Percentiles rank a stretch among this genome's conserved stretches.
phyloP scores from a whole-genome alignment of 805 yeast species.

The Wickerhamiella hasegawae region DNA sequence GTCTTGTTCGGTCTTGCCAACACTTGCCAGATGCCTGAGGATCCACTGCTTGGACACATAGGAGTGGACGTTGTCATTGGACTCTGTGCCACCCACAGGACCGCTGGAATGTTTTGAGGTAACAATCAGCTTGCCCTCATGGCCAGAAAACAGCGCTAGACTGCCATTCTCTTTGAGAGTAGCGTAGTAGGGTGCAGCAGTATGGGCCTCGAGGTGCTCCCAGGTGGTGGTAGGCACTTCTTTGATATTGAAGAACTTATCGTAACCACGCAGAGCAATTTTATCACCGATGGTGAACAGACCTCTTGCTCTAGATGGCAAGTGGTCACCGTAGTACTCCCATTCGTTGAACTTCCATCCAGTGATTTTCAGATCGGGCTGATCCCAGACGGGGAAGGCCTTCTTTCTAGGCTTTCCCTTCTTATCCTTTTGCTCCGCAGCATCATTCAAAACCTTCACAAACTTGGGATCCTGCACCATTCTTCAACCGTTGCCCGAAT shows the following conservation, averaged over 20 bases:
- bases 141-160: conserved; percentile 67
- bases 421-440: conserved; percentile 1
- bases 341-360: conserved; percentile 83
- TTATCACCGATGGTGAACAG: conserved; percentile 38
- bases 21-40: conserved; percentile 31
- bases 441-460: too few species aligned
- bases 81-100: conserved; percentile 42
- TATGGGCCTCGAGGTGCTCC: conserved; percentile 28
- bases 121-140: conserved; percentile 62
- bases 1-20: conserved; percentile 27
- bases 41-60: conserved; percentile 49
- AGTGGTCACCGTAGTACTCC: conserved; percentile 46
- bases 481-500: too few species aligned
- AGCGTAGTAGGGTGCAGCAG: conserved; percentile 64
- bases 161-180: conserved; percentile 91
- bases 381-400: conserved; percentile 15
- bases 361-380: conserved; percentile 14
- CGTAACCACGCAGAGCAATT: conserved; percentile 76
- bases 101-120: conserved; percentile 66
- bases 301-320: conserved; percentile 77
- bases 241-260: conserved; percentile 75
- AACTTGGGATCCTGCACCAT: too few species aligned
- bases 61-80: conserved; percentile 47
- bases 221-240: conserved; percentile 44
- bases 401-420: conserved; percentile 11